Percentiles rank a stretch among this genome's conserved stretches.
Evolutionary conservation across 306 rosid genomes (phyloP).

Genomic region (Begonia loranthoides): DNA sequence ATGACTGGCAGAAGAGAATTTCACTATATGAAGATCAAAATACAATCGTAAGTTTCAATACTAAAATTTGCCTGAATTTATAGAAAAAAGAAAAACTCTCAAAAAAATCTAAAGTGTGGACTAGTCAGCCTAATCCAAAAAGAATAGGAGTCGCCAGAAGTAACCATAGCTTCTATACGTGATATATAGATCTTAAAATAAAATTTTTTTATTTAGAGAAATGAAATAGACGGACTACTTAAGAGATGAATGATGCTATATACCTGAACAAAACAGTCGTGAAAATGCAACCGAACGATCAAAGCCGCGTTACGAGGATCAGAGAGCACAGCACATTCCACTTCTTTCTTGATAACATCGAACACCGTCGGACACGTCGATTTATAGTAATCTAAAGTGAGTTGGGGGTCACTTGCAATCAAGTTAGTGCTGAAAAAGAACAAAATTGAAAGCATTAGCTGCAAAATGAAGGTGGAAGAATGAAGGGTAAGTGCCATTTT

Average conservation of each 20-base stretch:
- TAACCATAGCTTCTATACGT: too few species aligned
- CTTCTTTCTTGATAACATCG: slow-evolving; percentile 51
- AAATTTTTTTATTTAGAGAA: neutral
- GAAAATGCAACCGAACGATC: slow-evolving; percentile 67
- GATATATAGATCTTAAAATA: too few species aligned
- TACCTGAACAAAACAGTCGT: slow-evolving; percentile 91
- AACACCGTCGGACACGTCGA: slow-evolving; percentile 64
- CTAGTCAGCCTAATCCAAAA: too few species aligned
- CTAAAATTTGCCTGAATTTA: neutral
- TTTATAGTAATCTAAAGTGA: slow-evolving; percentile 66
- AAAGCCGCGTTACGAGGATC: slow-evolving; percentile 64
- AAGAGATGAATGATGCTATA: too few species aligned
- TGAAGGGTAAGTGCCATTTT: slow-evolving; percentile 29
- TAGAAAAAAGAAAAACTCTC: too few species aligned
- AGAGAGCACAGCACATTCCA: slow-evolving; percentile 52
- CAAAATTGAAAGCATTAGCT: slow-evolving; percentile 17
- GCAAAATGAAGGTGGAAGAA: slow-evolving; percentile 14
- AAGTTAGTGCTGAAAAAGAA: slow-evolving; percentile 17
- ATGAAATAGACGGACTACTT: neutral
- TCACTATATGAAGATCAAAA: neutral
- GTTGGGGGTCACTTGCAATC: slow-evolving; percentile 36
- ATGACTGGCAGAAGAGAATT: too few species aligned
- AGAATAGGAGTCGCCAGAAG: too few species aligned
- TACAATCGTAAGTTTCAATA: neutral
- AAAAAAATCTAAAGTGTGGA: too few species aligned